Conservation (phyloP, 306 rosid species). For the Quercus aquifolioides region DNA sequence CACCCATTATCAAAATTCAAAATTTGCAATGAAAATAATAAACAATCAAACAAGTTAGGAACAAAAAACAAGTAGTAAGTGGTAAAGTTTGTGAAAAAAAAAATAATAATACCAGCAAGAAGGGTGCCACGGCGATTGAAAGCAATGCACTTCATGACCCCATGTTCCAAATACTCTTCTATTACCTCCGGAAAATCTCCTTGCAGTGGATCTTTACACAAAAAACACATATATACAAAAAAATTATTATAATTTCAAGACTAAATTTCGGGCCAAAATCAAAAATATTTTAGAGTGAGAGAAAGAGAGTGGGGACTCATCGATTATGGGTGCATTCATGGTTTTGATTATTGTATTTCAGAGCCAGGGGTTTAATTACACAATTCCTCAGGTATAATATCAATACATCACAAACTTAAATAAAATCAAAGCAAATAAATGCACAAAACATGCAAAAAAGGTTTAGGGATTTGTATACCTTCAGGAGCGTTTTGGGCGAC, state of each 20-base stretch:
- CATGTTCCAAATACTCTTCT: constrained; percentile 90
- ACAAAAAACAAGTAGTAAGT: background rate
- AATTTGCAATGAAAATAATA: background rate
- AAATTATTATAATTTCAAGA: background rate
- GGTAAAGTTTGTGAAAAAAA: background rate
- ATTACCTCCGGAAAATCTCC: constrained; percentile 98
- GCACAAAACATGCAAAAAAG: no score
- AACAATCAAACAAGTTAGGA: background rate
- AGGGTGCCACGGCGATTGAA: constrained; percentile 96
- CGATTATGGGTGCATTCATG: constrained; percentile 71
- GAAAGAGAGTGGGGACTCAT: constrained; percentile 23
- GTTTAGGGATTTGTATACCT: no score
- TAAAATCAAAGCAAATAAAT: no score
- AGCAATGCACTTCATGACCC: constrained; percentile 87
- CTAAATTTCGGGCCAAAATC: background rate
- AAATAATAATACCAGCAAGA: constrained; percentile 65
- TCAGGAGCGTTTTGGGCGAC: no score
- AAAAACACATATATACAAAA: background rate
- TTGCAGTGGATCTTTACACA: constrained; percentile 69
- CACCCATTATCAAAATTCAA: background rate
- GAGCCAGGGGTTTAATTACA: background rate
- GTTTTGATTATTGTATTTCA: background rate
- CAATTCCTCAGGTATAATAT: no score
- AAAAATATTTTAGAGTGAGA: background rate
- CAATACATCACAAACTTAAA: no score